Conservation (phyloP, 306 rosid species). For the Vicia faba region DNA sequence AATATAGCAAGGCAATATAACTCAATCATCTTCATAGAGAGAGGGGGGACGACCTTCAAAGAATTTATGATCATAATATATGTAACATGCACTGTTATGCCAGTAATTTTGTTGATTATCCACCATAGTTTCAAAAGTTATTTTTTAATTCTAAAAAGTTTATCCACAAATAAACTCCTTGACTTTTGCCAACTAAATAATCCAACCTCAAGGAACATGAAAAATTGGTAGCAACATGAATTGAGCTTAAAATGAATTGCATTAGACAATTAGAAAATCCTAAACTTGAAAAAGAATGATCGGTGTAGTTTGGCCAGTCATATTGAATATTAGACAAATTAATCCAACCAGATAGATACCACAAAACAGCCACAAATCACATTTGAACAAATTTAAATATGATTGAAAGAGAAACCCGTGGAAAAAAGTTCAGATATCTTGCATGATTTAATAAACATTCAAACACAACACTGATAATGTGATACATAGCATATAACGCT, state of each 20-base stretch:
- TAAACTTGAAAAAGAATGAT: conserved; percentile 20
- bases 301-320: conserved; percentile 5
- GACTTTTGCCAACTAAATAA: conserved; percentile 13
- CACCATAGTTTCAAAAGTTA: not conserved
- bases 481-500: conserved; percentile 2
- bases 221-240: conserved; percentile 15
- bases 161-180: conserved; percentile 11
- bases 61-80: conserved; percentile 2
- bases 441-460: not conserved
- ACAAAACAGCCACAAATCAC: conserved; percentile 17
- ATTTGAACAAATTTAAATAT: conserved; percentile 18
- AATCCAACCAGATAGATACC: conserved; percentile 9
- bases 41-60: conserved; percentile 4
- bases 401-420: not conserved
- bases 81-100: conserved; percentile 2
- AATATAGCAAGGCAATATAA: conserved; percentile 39
- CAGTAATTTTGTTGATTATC: conserved; percentile 13
- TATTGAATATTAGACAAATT: conserved; percentile 14
- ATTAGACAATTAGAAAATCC: not conserved
- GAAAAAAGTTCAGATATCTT: conserved; percentile 1
- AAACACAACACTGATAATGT: conserved; percentile 9
- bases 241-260: conserved; percentile 29
- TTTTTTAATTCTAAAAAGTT: not conserved
- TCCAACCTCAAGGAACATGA: not conserved
- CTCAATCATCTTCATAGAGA: not conserved